Evolutionary conservation across 225 moss, liverwort and hornwort genomes (phyloP).

Genomic region (Ulota crispa): DNA sequence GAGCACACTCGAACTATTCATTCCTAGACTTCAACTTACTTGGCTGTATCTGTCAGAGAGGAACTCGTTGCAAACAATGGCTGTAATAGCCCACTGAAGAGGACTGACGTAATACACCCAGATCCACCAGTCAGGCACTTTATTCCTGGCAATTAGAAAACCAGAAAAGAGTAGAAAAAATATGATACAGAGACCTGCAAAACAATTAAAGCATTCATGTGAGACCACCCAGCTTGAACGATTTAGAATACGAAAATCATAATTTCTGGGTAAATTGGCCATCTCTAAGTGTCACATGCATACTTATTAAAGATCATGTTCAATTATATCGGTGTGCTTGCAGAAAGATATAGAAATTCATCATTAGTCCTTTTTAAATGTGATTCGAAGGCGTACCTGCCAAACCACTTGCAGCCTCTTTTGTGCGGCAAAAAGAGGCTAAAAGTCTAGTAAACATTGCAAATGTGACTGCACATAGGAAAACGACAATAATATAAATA

Average conservation of each 20-base stretch:
- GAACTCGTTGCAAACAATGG: conserved; percentile 86
- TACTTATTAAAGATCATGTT: no score
- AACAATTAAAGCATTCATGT: neutral
- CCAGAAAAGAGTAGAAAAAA: conserved; percentile 87
- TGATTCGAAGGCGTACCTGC: conserved; percentile 45
- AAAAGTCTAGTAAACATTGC: conserved; percentile 70
- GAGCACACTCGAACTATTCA: neutral
- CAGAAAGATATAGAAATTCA: neutral
- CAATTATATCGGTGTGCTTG: no score
- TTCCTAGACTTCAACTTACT: conserved; percentile 48
- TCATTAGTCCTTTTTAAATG: neutral
- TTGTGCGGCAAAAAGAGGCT: conserved; percentile 63
- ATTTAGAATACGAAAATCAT: neutral
- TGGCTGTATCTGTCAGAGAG: conserved; percentile 69
- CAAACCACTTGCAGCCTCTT: conserved; percentile 74
- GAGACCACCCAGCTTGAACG: neutral
- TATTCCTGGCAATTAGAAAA: conserved; percentile 75
- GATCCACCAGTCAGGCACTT: conserved; percentile 89
- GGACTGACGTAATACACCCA: conserved; percentile 92
- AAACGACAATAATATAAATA: conserved; percentile 64
- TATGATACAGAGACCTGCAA: conserved; percentile 72
- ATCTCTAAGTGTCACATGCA: no score
- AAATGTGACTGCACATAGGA: conserved; percentile 63
- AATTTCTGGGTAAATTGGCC: no score
- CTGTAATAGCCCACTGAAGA: conserved; percentile 90